phyloP scores from a whole-genome alignment of 2,329 filamentous ascomycete genomes.

The Colletotrichum gigasporum region DNA sequence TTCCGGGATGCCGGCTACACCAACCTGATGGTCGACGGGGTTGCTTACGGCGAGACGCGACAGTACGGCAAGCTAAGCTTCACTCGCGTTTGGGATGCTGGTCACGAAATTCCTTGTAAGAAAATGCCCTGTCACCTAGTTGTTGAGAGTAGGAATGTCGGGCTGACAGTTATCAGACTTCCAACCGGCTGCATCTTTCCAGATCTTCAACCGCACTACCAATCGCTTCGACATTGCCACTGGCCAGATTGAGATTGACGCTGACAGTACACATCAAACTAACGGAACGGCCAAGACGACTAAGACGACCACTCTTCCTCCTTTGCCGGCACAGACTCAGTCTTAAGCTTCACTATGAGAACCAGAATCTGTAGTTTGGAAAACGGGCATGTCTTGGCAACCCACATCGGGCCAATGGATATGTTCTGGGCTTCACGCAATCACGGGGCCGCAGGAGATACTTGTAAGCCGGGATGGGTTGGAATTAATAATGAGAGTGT shows the following conservation, averaged over 20 bases:
- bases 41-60: conserved; percentile 70
- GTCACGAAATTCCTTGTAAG: conserved; percentile 46
- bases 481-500: too few relatives aligned
- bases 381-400: too few relatives aligned
- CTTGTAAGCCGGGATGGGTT: too few relatives aligned
- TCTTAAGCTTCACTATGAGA: too few relatives aligned
- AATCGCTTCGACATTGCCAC: conserved; percentile 55
- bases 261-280: not conserved
- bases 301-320: not conserved
- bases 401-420: too few relatives aligned
- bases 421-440: too few relatives aligned
- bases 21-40: conserved; percentile 66
- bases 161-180: conserved; percentile 44
- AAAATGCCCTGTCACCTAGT: not conserved
- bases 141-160: too few relatives aligned
- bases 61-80: conserved; percentile 73
- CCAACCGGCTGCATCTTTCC: conserved; percentile 55
- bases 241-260: conserved; percentile 43
- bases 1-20: conserved; percentile 73
- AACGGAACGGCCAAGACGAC: conserved; percentile 9
- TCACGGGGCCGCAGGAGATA: too few relatives aligned
- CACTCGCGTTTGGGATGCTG: conserved; percentile 63
- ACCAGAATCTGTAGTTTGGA: too few relatives aligned
- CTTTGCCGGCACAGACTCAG: not conserved
- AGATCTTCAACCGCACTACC: conserved; percentile 60